phyloP scores from a whole-genome alignment of 441 rosid genomes.

The Adansonia madagascariensis region DNA sequence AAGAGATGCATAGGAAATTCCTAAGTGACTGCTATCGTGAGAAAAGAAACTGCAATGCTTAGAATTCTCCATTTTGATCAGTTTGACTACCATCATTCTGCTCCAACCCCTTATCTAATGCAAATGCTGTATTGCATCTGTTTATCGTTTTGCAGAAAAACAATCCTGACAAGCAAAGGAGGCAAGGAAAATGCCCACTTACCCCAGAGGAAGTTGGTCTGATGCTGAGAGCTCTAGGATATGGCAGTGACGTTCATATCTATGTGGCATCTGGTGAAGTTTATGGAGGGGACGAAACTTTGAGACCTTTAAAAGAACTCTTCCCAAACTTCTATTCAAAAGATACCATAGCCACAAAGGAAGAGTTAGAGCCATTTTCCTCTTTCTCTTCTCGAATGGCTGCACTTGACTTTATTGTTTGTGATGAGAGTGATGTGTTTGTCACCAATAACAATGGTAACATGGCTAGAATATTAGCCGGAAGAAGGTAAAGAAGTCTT shows the following conservation, averaged over 20 bases:
- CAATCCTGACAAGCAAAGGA: slow-evolving; percentile 89
- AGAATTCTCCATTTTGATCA: background rate
- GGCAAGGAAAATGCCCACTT: slow-evolving; percentile 97
- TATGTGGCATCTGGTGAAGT: slow-evolving; percentile 99
- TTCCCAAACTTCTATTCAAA: slow-evolving; percentile 89
- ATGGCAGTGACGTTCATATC: slow-evolving; percentile 83
- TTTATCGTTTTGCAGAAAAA: slow-evolving; percentile 47
- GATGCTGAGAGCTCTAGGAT: slow-evolving; percentile 95
- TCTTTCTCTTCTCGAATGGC: slow-evolving; percentile 95
- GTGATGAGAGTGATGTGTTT: slow-evolving; percentile 94
- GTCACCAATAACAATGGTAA: slow-evolving; percentile 98
- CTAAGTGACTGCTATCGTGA: slow-evolving; percentile 7
- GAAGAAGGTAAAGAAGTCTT: slow-evolving; percentile 64
- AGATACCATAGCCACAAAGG: slow-evolving; percentile 78
- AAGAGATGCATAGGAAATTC: slow-evolving; percentile 4
- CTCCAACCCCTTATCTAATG: background rate
- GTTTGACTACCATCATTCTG: background rate
- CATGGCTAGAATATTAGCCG: slow-evolving; percentile 96
- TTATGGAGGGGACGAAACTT: slow-evolving; percentile 82
- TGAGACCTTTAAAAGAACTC: slow-evolving; percentile 82
- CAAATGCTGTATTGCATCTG: slow-evolving; percentile 1
- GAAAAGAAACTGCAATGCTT: slow-evolving; percentile 2
- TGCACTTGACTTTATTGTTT: slow-evolving; percentile 93
- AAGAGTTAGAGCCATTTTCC: slow-evolving; percentile 75
- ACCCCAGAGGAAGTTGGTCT: slow-evolving; percentile 98